Evolutionary conservation across 768 basidiomycete genomes (phyloP).

Genomic region (Termitomyces sp.): DNA sequence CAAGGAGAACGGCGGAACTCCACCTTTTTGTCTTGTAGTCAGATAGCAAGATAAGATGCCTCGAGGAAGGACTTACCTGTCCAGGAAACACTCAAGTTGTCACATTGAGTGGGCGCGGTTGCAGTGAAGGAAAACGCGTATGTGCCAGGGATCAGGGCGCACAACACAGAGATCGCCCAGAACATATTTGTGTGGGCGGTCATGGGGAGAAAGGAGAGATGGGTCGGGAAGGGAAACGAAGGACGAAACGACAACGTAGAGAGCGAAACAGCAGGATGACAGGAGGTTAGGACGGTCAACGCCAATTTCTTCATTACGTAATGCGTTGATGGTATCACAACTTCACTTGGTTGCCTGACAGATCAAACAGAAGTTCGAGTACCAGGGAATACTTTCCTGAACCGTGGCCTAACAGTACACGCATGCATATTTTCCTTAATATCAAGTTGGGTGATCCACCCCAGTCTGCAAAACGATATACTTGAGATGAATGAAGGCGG

Average conservation of each 20-base stretch:
- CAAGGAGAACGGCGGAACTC: slow-evolving; percentile 48
- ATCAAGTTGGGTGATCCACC: not conserved
- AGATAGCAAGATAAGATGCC: slow-evolving; percentile 5
- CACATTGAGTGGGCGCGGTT: slow-evolving; percentile 51
- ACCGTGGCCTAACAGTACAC: too few relatives aligned
- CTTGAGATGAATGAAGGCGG: not conserved
- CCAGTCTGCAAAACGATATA: not conserved
- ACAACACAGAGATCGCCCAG: slow-evolving; percentile 21
- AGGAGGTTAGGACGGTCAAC: not conserved
- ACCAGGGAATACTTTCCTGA: not conserved
- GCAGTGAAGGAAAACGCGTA: slow-evolving; percentile 43
- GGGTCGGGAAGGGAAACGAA: slow-evolving; percentile 14
- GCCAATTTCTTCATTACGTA: slow-evolving; percentile 10
- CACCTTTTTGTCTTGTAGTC: slow-evolving; percentile 35
- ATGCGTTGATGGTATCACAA: slow-evolving; percentile 10
- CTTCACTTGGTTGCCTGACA: not conserved
- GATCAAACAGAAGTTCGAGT: not conserved
- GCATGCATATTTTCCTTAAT: not conserved
- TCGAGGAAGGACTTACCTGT: slow-evolving; percentile 36
- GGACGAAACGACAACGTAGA: slow-evolving; percentile 4
- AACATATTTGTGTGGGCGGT: not conserved
- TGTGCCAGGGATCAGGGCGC: slow-evolving; percentile 17
- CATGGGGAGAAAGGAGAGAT: slow-evolving; percentile 16
- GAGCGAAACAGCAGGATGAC: not conserved
- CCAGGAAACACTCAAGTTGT: slow-evolving; percentile 57